Evolutionary conservation across 2,329 filamentous ascomycete genomes (phyloP), one percentile per base, ranked within the genome.

Genomic region (Fusarium mangiferae): DNA sequence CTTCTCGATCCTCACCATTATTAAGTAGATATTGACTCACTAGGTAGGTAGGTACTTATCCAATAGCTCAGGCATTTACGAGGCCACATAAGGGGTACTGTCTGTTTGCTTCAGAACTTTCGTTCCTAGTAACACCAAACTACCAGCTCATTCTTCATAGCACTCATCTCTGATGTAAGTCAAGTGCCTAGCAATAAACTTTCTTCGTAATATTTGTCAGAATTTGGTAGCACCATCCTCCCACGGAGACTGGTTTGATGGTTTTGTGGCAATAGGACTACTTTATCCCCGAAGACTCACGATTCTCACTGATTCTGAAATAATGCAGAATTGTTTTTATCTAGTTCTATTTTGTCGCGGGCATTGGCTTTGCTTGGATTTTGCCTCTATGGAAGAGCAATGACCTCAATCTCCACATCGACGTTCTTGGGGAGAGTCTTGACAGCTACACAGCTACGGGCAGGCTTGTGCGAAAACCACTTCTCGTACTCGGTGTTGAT

Each of bases 401-500:
- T 93, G 81, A 91, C 93, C 88, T 98, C 94, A 81, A 98, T 96
- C 88, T 97, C 95, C 30, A 98, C 91, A 68, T 94, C 91, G 46
- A 95, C 94, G 64, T 91, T 91, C 88, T 95, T 94, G 70, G 95
- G 95, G 74, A 98, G 88, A 78, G 93, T 91, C 88, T 96, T 95
- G 74, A 97, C 95, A 10, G 94, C 94, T 61, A 98, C 94, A 81
- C 94, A 98, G 85, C 92, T 95, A 77, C 94, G 89, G n/a, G 94
- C 93, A 26, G 94, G 94, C 89, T 94, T 95, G 85, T 94, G 92
- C 68, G 88, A 84, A 83, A 96, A 95, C 88, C 91, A 94, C 84
- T 94, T 92, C 83, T 91, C 92, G 83, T 96, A 97, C 80, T 94
- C 92, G 75, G 88, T 88, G 84, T 98, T 97, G 93, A 97, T 94